phyloP scores from a whole-genome alignment of 106 monocot species.

The Xerophyta viscosa region DNA sequence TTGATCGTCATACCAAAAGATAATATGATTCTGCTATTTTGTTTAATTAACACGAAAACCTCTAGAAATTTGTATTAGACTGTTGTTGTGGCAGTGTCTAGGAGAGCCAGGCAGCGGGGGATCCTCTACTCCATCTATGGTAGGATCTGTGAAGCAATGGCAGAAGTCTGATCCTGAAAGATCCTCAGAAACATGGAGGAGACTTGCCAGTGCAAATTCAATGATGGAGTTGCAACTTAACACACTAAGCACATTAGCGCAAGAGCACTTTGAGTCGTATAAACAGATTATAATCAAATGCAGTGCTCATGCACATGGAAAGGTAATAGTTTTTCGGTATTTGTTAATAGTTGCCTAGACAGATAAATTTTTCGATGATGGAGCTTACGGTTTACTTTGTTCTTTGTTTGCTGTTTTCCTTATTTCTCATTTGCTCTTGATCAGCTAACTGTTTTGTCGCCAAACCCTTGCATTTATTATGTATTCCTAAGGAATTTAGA shows the following conservation, averaged over 20 bases:
- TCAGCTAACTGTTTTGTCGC: too few species aligned
- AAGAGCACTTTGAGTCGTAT: constrained; percentile 52
- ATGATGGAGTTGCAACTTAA: constrained; percentile 61
- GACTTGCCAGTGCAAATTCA: constrained; percentile 61
- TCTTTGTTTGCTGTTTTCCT: too few species aligned
- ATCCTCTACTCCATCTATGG: constrained; percentile 97
- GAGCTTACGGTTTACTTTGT: too few species aligned
- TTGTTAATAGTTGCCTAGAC: not conserved
- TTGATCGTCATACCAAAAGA: too few species aligned
- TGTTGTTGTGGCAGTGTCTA: constrained; percentile 41
- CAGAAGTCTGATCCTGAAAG: constrained; percentile 72
- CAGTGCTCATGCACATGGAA: constrained; percentile 36
- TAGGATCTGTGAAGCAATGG: constrained; percentile 91
- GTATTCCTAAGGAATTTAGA: too few species aligned
- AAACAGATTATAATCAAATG: constrained; percentile 39
- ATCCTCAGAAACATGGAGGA: constrained; percentile 53
- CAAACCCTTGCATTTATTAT: too few species aligned
- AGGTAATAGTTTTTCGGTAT: too few species aligned
- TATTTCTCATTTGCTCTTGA: too few species aligned
- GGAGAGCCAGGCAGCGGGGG: constrained; percentile 95
- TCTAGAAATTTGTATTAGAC: too few species aligned
- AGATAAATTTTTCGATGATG: too few species aligned
- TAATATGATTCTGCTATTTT: too few species aligned
- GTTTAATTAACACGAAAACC: too few species aligned
- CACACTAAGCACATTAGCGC: constrained; percentile 48